Evolutionary conservation across 441 rosid genomes (phyloP), one percentile per base, ranked within the genome.

Genomic region (Adansonia gregorii): DNA sequence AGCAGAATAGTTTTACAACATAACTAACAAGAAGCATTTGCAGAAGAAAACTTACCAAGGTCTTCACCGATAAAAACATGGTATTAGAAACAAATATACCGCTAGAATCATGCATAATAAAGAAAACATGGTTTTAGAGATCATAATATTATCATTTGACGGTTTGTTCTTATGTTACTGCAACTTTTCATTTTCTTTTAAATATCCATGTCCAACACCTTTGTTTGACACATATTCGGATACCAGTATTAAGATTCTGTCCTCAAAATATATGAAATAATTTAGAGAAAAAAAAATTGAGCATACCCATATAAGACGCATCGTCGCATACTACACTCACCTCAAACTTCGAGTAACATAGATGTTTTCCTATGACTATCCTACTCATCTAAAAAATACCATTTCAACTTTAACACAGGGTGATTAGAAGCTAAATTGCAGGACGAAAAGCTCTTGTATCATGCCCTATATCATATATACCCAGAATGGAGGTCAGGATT

Each of bases 1-100:
- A 58, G 41, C 24, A 45, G 6, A 67, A 22, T 17, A 46, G 22
- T 72, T 52, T 52, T 51, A 67, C 35, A 81, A 4, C 59, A 31
- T 72, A 54, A 56, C 24, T 8, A n/a, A 54, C n/a, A 6, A 54
- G 24, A 52, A 17, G 11, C 59, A 65, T n/a, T 73, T n/a, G 35
- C 35, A 43, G 27, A 17, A 65, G 35, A 17, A 19, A 48, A 68
- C 12, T 46, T 48, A 31, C 1, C 17, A 41, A 19, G 35, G 31
- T 48, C 5, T 20, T 67, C 35, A 11, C 4, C 2, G 11, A 48
- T 35, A 56, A 17, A 17, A 55, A 7, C 24, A 55, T 55, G 60
- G 12, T 10, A 69, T 11, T 24, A 11, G 48, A 60, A 63, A 58
- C 22, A 61, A 22, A 61, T 74, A 52, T 19, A 74, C 6, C 6